Base-by-base conservation (phyloP, 192 early-diverging fungal species). In the Backusella mclennaniae region DNA sequence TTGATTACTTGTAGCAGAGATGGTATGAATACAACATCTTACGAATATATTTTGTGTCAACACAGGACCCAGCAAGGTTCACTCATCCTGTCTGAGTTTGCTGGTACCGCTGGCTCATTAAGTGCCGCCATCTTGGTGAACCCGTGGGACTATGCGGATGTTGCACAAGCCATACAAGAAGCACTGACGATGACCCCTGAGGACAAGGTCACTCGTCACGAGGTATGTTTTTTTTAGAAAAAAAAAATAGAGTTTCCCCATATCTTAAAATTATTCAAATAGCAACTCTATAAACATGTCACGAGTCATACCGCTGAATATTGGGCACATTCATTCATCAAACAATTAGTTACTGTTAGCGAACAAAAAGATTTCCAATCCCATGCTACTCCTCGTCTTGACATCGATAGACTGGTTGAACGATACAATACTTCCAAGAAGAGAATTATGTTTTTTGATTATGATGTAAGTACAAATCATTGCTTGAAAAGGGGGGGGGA, bases 21-120 rank as follows among this genome's bases (percentile, higher is more conserved):
- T 81, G 98, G 97, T 35, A 98, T 99, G 98, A 98, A 98, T 80
- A 97, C 97, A 1, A 96, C 95, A 15, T 94, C 92, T 59, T 93
- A 97, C 74, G 96, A 98, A 84, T 98, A 92, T 83, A 93, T 97
- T n/a, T 92, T 98, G 41, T 97, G 96, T 82, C 97, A 98, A 82
- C 84, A 93, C 14, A 73, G 29, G 29, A 39, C 39, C 41, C 94
- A 96, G 73, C 88, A 93, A 73, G 93, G 92, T 38, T 92, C 95
- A 35, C 85, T 99, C 76, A 94, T 99, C 52, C 83, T 99, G 38
- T 95, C 93, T 79, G 98, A 99, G 82, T 99, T 99, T 82, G 95
- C 98, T n/a, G 98, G 98, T 33, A 97, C 95, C 15, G 95, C 95
- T 8, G 94, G 94, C 23, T 90, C 89, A 14, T 84, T 95, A 12